Conservation (phyloP, 176 grass and related monocot genomes). For the Pontederia paniculata region DNA sequence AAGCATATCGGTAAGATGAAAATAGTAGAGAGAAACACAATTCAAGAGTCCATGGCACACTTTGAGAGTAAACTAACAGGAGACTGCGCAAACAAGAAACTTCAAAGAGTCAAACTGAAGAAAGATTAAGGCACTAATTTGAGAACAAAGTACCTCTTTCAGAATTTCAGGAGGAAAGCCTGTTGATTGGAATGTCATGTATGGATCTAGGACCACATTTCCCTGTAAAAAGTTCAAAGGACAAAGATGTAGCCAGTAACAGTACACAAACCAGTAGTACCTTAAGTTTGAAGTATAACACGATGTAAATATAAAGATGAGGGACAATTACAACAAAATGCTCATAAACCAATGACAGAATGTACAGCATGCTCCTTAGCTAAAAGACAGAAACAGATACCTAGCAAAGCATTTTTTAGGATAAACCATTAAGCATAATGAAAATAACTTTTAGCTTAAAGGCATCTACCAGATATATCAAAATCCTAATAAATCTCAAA, state of each 20-base stretch:
- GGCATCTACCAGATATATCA: too few species aligned
- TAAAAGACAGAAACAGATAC: too few species aligned
- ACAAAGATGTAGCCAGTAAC: slow-evolving; percentile 1
- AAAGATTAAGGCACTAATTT: background rate
- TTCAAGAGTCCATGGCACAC: slow-evolving; percentile 3
- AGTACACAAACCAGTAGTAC: background rate
- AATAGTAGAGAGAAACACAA: slow-evolving; percentile 1
- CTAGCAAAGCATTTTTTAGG: too few species aligned
- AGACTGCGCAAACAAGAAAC: background rate
- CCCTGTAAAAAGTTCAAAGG: slow-evolving; percentile 30
- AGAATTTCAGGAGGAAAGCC: slow-evolving; percentile 61
- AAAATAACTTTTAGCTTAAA: too few species aligned
- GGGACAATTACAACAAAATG: background rate
- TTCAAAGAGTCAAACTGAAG: slow-evolving; percentile 11
- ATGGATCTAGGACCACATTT: slow-evolving; percentile 47
- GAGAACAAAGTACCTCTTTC: slow-evolving; percentile 37
- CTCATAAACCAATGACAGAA: background rate
- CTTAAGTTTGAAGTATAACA: background rate
- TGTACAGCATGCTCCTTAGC: too few species aligned
- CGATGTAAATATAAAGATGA: background rate
- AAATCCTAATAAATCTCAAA: too few species aligned
- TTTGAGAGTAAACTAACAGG: too few species aligned
- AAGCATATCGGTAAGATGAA: background rate
- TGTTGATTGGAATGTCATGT: slow-evolving; percentile 59
- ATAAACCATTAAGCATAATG: too few species aligned